A percentile compares a stretch with the other conserved stretches of the same genome.
Conservation (phyloP, 495 filamentous ascomycete genomes). For the Amphirosellinia nigrospora region DNA sequence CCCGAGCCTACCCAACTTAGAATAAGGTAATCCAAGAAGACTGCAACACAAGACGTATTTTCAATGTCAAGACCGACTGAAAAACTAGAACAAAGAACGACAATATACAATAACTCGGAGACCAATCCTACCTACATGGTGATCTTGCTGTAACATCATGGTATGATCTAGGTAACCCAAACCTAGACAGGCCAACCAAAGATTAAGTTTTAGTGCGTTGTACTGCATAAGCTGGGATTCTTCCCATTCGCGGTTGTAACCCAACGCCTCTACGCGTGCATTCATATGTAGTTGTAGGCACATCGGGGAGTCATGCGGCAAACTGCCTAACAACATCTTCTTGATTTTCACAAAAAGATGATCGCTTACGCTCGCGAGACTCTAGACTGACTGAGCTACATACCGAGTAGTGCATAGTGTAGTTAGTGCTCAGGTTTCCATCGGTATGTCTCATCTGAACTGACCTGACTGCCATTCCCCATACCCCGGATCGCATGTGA, state of each 20-base stretch:
- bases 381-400: not conserved
- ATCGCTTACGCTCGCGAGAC: not conserved
- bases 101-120: not conserved
- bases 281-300: too few relatives aligned
- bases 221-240: not conserved
- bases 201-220: not conserved
- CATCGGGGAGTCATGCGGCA: not conserved
- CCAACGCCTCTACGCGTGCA: not conserved
- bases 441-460: not conserved
- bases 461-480: conserved; percentile 2
- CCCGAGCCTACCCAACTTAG: too few relatives aligned
- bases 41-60: not conserved
- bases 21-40: not conserved
- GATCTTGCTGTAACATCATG: not conserved
- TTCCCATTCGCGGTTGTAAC: not conserved
- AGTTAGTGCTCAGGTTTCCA: not conserved
- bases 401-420: not conserved
- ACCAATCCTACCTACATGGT: not conserved
- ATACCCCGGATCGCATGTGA: conserved; percentile 20
- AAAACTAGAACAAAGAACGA: not conserved
- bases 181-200: not conserved
- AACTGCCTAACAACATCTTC: not conserved
- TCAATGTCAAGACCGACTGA: not conserved
- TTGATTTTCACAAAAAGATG: not conserved
- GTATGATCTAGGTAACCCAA: not conserved